Base-by-base conservation (phyloP, 345 rosid species). In the Gossypium mustelinum region DNA sequence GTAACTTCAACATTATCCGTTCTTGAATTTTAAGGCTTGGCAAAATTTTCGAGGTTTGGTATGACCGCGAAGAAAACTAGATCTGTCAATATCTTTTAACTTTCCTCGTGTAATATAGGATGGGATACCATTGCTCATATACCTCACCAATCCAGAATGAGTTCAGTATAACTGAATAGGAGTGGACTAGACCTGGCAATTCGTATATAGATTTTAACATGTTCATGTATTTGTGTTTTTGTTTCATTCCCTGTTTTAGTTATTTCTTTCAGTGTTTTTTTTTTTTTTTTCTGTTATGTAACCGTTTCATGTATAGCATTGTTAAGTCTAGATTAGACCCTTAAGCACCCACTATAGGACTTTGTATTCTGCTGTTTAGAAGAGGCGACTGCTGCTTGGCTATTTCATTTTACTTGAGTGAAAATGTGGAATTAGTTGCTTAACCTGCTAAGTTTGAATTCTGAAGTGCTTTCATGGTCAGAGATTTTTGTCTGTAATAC, bases 371-470 rank as follows among this genome's bases (percentile, higher is more conserved):
- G 68, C 41, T 63, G 48, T 63, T 63, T 63, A 39, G 45, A 34
- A 39, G 48, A 63, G 24, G 24, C 50, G n/a, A 39, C 48, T 3
- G 48, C 14, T 39, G 24, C 14, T 2, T 17, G 13, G 68, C 27
- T 27, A 34, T 62, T 29, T 39, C 8, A 63, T 39, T 27, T 60
- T 27, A 29, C n/a, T 29, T 0, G 0, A 27, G 20, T 14, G 43
- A 61, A 29, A 27, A 61, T 61, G 18, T 61, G 66, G 44, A 61
- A 29, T 24, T 61, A 61, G 44, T 41, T 63, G 48, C 68, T 63
- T n/a, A 64, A 39, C 14, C 7, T 9, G 3, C 24, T 39, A 39
- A 34, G 18, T 34, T 34, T 34, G 41, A 34, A 9, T 41, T 17
- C 7, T 39, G 14, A 39, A 64, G 22, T 62, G 67, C 45, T 62